phyloP scores from a whole-genome alignment of 2,329 filamentous ascomycete genomes.

The Colletotrichum neosansevieriae region DNA sequence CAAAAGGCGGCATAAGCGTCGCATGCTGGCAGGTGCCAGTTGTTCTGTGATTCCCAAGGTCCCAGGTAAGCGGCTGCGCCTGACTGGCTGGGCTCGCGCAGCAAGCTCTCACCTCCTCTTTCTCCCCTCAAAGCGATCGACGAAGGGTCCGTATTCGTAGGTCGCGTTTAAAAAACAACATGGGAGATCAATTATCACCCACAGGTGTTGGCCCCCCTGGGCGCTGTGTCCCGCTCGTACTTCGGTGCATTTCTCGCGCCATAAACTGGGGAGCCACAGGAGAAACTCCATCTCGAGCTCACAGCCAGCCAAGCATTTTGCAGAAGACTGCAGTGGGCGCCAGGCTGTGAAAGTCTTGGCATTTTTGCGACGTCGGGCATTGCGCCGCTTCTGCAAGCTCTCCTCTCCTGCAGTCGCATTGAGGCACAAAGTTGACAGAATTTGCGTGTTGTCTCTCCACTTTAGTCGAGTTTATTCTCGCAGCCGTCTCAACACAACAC shows the following conservation, averaged over 20 bases:
- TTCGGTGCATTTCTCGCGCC: slow-evolving; percentile 36
- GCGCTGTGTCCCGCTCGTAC: slow-evolving; percentile 22
- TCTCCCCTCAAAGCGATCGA: slow-evolving; percentile 21
- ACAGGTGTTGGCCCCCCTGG: not conserved
- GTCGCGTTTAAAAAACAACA: not conserved
- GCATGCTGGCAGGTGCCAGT: not conserved
- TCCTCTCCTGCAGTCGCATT: slow-evolving; percentile 7
- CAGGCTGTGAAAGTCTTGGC: slow-evolving; percentile 31
- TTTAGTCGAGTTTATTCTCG: not conserved
- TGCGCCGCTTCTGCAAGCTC: slow-evolving; percentile 14
- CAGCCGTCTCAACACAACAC: slow-evolving; percentile 1
- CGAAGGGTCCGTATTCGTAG: slow-evolving; percentile 18
- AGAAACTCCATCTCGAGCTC: slow-evolving; percentile 20
- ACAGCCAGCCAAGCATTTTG: slow-evolving; percentile 22
- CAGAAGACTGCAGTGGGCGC: not conserved
- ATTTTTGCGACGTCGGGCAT: slow-evolving; percentile 18
- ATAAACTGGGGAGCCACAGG: slow-evolving; percentile 24
- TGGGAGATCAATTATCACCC: slow-evolving; percentile 9
- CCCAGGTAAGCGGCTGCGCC: slow-evolving; percentile 11
- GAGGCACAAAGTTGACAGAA: not conserved
- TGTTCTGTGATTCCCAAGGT: too few relatives aligned
- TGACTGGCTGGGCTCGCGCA: slow-evolving; percentile 13
- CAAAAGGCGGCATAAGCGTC: not conserved
- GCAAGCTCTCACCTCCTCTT: slow-evolving; percentile 20
- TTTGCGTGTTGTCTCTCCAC: slow-evolving; percentile 28